Base-by-base conservation (phyloP, 495 filamentous ascomycete genomes). In the Lasiosphaeria hispida region DNA sequence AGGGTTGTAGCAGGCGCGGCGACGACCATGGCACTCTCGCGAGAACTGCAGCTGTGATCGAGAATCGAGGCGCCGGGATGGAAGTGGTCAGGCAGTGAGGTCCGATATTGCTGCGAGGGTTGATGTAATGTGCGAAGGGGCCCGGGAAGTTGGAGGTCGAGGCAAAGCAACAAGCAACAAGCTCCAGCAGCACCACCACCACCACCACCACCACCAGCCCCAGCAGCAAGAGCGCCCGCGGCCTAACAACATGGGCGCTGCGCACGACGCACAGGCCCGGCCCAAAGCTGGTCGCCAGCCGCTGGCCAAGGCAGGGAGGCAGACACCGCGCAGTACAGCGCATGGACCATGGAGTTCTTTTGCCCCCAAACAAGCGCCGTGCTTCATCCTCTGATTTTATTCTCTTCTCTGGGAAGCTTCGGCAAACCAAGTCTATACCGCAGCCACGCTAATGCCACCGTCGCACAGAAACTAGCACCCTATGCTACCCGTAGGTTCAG, bases 131-230 rank as follows among this genome's bases (percentile, higher is more conserved):
- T 45, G 45, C 41, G 47, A 40, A 44, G 18, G 18, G 30, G 17
- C n/a, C n/a, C n/a, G n/a, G n/a, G n/a, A n/a, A 42, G 44, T 48
- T 48, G 53, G 53, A 48, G 42, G 50, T 62, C 50, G 39, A 62
- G 59, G 58, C 49, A 62, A 62, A 62, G 65, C 56, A 55, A 39
- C 55, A n/a, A 62, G 65, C 56, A 55, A 39, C 55, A 55, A 47
- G 33, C 23, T n/a, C 10, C 23, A 40, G 10, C 48, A 55, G 55
- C 48, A 39, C n/a, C n/a, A 14, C 5, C 41, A 51, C 8, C 23
- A 51, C 36, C 33, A 15, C 49, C 15, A 36, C 40, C 30, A n/a
- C 19, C 23, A 13, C 43, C 49, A 19, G 17, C 14, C 13, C 35
- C 15, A 40, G 35, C 13, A 30, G 23, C 13, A 30, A 5, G 23